Base-by-base conservation (phyloP, 1,139 yeast genomes). In the Yamadazyma triangularis region DNA sequence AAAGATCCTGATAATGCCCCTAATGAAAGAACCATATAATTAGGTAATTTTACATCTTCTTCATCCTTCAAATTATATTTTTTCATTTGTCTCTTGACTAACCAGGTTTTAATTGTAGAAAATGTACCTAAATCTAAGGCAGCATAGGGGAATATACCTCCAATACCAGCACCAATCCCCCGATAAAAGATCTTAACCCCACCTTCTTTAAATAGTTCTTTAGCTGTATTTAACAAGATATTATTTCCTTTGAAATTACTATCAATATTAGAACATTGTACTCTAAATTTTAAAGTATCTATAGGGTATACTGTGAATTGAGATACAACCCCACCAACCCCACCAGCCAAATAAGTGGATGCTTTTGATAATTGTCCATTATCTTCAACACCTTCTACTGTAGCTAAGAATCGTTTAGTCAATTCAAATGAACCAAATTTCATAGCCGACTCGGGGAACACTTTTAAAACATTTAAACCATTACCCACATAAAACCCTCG, bases 141-240 rank as follows among this genome's bases (percentile, higher is more conserved):
- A 0, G 97, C 96, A 56, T 89, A 91, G 1, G 98, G 98, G 61
- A 91, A 91, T 42, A 91, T 89, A 29, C 98, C 98, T 38, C 89
- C 74, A 2, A 88, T 76, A 12, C 98, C 98, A 13, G 85, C 94
- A 30, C 76, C 58, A 20, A 88, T 69, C 23, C 98, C 98, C 40
- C 98, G 66, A 52, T 91, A 91, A 50, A 88, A 91, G 9, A 83
- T 63, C 30, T 70, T 59, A 2, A 85, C 21, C 0, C 98, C 98
- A 26, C 95, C 95, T 44, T 80, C 86, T 33, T 56, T 60, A 56
- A 74, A 85, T 83, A 89, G 81, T 35, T 80, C 78, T 39, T 65
- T 75, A 2, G 94, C 88, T 0, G 96, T 89, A 31, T 69, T 61
- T 13, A 73, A 35, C 24, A 88, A 57, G 19, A 87, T 59, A 21